Base-by-base conservation (phyloP, 306 rosid genomes). In the Acacia acuminata region DNA sequence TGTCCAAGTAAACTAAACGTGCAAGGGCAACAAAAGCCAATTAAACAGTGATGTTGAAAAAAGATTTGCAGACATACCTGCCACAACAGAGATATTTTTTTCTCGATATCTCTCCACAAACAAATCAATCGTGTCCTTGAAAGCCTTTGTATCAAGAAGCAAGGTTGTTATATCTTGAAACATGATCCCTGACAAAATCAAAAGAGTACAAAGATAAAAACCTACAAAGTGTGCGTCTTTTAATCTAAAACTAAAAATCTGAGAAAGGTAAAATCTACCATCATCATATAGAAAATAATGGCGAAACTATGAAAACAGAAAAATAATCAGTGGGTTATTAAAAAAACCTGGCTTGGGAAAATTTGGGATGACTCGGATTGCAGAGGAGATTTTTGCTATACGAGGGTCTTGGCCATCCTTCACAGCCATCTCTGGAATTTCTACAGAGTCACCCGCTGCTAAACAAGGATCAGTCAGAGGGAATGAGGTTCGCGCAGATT, bases 91-190 rank as follows among this genome's bases (percentile, higher is more conserved):
- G 77, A 96, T 90, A 24, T 87, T 82, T 77, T 91, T 87, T 84
- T 88, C 99, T 36, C 84, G 87, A 90, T 96, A 96, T 85, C 99
- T 91, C 91, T 96, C 98, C 71, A 94, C 98, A 77, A 96, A 92
- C 93, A 96, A 79, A 82, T 94, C 99, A 80, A 96, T 91, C 16
- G 99, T 90, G 72, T 96, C 99, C 72, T 81, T 94, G 84, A 96
- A 96, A 79, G 99, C 99, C 89, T 86, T 88, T 1, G 89, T 84
- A 84, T 96, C 98, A 71, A 96, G 91, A 81, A 96, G 98, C 88
- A 96, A 85, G 36, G 99, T 96, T 22, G 98, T 96, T 81, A 96
- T 94, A 30, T 96, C 99, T 65, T 96, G 98, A 82, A 96, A 96
- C 94, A 96, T 56, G 78, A 96, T 96, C 85, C 99, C 99, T 96